Conservation (phyloP, 1,139 yeast species). For the Candida tetrigidarum region DNA sequence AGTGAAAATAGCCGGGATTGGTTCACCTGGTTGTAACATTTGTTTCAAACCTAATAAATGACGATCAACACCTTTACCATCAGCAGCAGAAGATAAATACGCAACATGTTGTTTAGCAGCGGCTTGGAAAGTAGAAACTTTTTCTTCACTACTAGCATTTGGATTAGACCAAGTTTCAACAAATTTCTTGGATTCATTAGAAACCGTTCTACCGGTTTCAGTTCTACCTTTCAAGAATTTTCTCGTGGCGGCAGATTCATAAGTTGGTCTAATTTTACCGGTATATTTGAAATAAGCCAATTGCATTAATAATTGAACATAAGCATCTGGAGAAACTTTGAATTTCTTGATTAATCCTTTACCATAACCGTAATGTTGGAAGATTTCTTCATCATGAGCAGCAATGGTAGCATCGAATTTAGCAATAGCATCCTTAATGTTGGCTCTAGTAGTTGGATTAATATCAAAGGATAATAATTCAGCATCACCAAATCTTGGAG, state of each 20-base stretch:
- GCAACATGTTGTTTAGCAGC: slow-evolving; percentile 79
- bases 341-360: slow-evolving; percentile 69
- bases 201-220: slow-evolving; percentile 92
- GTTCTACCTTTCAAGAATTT: slow-evolving; percentile 90
- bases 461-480: slow-evolving; percentile 46
- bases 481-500: slow-evolving; percentile 26
- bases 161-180: slow-evolving; percentile 77
- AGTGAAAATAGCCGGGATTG: slow-evolving; percentile 69
- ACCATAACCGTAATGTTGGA: slow-evolving; percentile 76
- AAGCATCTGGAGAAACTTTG: slow-evolving; percentile 79
- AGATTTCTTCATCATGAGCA: slow-evolving; percentile 62
- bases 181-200: slow-evolving; percentile 73
- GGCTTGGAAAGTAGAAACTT: slow-evolving; percentile 68
- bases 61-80: slow-evolving; percentile 92
- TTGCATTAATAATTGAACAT: slow-evolving; percentile 75
- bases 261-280: slow-evolving; percentile 86
- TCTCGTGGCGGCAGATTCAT: slow-evolving; percentile 96
- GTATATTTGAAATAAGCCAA: slow-evolving; percentile 79
- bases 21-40: slow-evolving; percentile 62
- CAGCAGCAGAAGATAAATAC: slow-evolving; percentile 78
- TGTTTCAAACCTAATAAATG: slow-evolving; percentile 90
- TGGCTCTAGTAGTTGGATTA: slow-evolving; percentile 52
- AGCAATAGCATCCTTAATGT: slow-evolving; percentile 59
- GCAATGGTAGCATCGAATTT: slow-evolving; percentile 57
- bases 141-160: slow-evolving; percentile 56